These are phyloP conservation scores for Farysia itapuensis DNA, from an alignment of 1,284 basidiomycete species.

Conservation along the genomic window DNA sequence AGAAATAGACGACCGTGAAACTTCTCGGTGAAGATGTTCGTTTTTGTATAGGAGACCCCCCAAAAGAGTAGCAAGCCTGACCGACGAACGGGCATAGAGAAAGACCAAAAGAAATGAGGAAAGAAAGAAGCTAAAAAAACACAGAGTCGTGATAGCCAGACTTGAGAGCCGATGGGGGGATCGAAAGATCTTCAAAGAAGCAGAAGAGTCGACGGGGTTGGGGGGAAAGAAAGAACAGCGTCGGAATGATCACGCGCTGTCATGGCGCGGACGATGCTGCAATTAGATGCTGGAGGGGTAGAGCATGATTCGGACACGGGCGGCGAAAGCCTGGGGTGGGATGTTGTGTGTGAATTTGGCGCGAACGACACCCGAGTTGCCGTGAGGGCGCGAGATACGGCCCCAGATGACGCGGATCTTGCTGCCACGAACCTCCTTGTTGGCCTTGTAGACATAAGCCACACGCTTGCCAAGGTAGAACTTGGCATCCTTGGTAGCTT, in stretches of 20 bases:
- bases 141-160: slow-evolving; percentile 2
- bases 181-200: neutral
- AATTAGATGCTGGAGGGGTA: slow-evolving; percentile 52
- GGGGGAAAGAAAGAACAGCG: too few species aligned
- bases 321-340: slow-evolving; percentile 92
- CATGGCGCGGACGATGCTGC: too few species aligned
- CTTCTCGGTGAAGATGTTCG: too few species aligned
- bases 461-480: slow-evolving; percentile 99
- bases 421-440: slow-evolving; percentile 85
- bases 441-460: slow-evolving; percentile 96
- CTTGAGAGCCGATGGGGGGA: neutral
- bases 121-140: slow-evolving; percentile 35
- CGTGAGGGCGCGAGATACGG: slow-evolving; percentile 63
- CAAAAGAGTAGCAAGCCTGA: too few species aligned
- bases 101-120: slow-evolving; percentile 7
- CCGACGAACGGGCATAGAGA: too few species aligned
- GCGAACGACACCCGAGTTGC: slow-evolving; percentile 93
- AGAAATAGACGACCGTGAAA: too few species aligned
- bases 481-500: slow-evolving; percentile 88
- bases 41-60: too few species aligned
- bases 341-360: slow-evolving; percentile 97
- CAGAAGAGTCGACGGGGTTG: neutral
- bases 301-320: slow-evolving; percentile 86
- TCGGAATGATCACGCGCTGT: too few species aligned
- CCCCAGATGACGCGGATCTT: slow-evolving; percentile 97